These are phyloP conservation scores for Raddia distichophylla DNA, from an alignment of 176 grass and related monocot genomes.

Conservation along the genomic window DNA sequence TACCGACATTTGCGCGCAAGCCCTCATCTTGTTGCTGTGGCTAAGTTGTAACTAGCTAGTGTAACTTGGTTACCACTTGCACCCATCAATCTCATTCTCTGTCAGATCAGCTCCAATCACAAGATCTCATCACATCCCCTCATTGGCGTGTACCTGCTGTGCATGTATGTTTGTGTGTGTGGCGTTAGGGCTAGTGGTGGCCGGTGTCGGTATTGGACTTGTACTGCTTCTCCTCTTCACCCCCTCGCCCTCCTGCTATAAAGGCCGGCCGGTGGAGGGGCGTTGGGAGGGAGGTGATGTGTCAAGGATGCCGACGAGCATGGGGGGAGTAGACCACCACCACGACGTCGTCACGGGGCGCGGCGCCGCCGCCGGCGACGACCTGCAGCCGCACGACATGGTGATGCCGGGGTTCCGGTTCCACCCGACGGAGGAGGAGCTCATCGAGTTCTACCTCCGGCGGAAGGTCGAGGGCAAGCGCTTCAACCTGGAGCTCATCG, in stretches of 20 bases:
- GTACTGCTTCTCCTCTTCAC: slow-evolving; percentile 31
- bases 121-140: background rate
- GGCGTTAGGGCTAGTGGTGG: slow-evolving; percentile 45
- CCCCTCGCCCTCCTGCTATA: slow-evolving; percentile 36
- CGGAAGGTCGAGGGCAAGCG: slow-evolving; percentile 86
- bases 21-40: slow-evolving; percentile 41
- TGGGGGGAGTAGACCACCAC: slow-evolving; percentile 38
- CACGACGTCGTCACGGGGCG: background rate
- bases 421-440: slow-evolving; percentile 98
- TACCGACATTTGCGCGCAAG: slow-evolving; percentile 10
- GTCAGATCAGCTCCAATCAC: background rate
- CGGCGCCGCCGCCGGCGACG: slow-evolving; percentile 27
- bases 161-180: slow-evolving; percentile 34
- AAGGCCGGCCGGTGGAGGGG: slow-evolving; percentile 31
- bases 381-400: slow-evolving; percentile 62
- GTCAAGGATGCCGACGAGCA: slow-evolving; percentile 41
- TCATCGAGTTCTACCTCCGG: slow-evolving; percentile 99
- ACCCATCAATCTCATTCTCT: slow-evolving; percentile 44
- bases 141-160: no score
- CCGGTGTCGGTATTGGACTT: background rate
- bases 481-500: slow-evolving; percentile 96
- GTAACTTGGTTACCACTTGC: slow-evolving; percentile 33
- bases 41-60: slow-evolving; percentile 48
- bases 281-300: slow-evolving; percentile 40
- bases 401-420: slow-evolving; percentile 99